Evolutionary conservation across 163 green algal genomes (phyloP), one percentile per base, ranked within the genome.

Genomic region (Scenedesmus sp.): DNA sequence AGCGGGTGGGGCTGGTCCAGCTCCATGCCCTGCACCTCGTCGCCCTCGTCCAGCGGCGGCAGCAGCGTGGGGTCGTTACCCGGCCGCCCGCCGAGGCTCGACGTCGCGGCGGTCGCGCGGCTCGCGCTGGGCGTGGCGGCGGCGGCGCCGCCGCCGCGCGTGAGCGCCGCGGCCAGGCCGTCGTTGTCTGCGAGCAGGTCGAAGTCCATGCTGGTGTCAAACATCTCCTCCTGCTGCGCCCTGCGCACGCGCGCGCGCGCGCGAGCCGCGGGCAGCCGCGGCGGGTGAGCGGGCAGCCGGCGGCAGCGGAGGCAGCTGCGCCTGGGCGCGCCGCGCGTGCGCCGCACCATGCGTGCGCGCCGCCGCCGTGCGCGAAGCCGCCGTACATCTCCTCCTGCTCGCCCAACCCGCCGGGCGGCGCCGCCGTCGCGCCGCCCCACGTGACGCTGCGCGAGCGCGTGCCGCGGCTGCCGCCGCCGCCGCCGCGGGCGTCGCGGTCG

Each of bases 221-320:
- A 83, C 57, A 83, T 65, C 77, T 83, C 77, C 58, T 83, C 77
- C 24, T 77, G 65, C 62, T 70, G 53, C 6, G 53, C 31, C 71
- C 71, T 79, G 71, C 71, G 58, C 15, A 63, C 0, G 51, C 2
- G 36, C 0, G 17, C 31, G 31, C 2, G 13, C 36, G n/a, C n/a
- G n/a, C n/a, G n/a, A n/a, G n/a, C n/a, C n/a, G n/a, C n/a, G n/a
- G n/a, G n/a, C n/a, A 45, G 53, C 33, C 0, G 29, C 42, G 45
- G 6, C 26, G 15, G 2, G n/a, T 24, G 10, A n/a, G n/a, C n/a
- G n/a, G n/a, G n/a, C n/a, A n/a, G n/a, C n/a, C n/a, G n/a, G n/a
- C n/a, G n/a, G n/a, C n/a, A n/a, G n/a, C n/a, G n/a, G n/a, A n/a
- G n/a, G n/a, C n/a, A n/a, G n/a, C n/a, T n/a, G n/a, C n/a, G n/a